A percentile compares a stretch with the other conserved stretches of the same genome.
These are phyloP conservation scores for Naganishia sp. DNA, from an alignment of 1,284 basidiomycete genomes.

Conservation along the genomic window DNA sequence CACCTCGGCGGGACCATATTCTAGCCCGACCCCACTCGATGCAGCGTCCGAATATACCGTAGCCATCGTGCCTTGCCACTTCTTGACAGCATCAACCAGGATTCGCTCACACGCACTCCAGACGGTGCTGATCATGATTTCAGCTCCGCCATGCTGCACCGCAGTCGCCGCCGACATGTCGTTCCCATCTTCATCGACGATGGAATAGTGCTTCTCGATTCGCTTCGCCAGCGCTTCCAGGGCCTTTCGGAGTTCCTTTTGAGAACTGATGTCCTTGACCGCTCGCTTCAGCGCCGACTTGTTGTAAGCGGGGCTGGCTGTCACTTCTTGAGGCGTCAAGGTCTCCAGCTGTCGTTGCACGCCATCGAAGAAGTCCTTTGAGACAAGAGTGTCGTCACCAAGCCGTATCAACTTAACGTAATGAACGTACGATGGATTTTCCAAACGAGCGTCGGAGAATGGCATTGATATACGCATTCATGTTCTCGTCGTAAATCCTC, in stretches of 20 bases:
- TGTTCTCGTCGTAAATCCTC: slow-evolving; percentile 81
- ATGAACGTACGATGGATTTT: slow-evolving; percentile 73
- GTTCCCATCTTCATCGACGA: slow-evolving; percentile 30
- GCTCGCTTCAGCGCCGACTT: slow-evolving; percentile 78
- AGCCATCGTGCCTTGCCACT: slow-evolving; percentile 67
- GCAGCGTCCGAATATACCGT: slow-evolving; percentile 69
- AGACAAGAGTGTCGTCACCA: neutral
- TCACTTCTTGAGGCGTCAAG: slow-evolving; percentile 71
- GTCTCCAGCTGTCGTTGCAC: slow-evolving; percentile 81
- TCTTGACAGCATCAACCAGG: slow-evolving; percentile 68
- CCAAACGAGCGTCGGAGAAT: slow-evolving; percentile 82
- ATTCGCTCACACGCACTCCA: slow-evolving; percentile 88
- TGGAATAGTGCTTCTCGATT: slow-evolving; percentile 87
- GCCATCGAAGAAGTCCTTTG: slow-evolving; percentile 89
- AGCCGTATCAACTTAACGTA: neutral
- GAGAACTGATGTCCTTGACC: slow-evolving; percentile 74
- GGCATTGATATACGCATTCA: slow-evolving; percentile 80
- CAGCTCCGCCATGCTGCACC: slow-evolving; percentile 48
- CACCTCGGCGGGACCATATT: slow-evolving; percentile 74
- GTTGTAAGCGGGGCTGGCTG: slow-evolving; percentile 73
- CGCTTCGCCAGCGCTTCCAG: slow-evolving; percentile 85
- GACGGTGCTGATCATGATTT: slow-evolving; percentile 73
- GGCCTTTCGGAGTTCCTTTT: slow-evolving; percentile 79
- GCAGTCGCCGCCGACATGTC: neutral
- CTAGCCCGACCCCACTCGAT: slow-evolving; percentile 63